Conservation (phyloP, 2,329 filamentous ascomycete species). For the Fusarium sp. region DNA sequence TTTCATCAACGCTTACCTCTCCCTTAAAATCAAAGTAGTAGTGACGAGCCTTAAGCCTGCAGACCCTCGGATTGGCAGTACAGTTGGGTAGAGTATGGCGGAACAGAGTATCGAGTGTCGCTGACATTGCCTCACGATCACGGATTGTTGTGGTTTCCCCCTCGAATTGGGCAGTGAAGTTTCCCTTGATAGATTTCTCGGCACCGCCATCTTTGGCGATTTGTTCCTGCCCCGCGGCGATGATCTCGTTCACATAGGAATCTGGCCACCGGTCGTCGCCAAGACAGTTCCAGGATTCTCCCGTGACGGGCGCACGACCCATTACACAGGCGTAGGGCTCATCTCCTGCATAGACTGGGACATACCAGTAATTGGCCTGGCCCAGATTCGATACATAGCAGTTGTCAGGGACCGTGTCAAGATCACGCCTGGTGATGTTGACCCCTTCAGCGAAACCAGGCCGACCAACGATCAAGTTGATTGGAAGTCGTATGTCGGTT, state of each 20-base stretch:
- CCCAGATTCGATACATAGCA: not conserved
- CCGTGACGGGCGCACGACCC: not conserved
- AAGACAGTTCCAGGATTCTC: not conserved
- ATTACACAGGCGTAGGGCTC: constrained; percentile 4
- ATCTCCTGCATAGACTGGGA: not conserved
- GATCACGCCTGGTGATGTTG: not conserved
- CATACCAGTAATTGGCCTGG: constrained; percentile 3
- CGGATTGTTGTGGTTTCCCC: not conserved
- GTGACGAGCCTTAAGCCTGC: not conserved
- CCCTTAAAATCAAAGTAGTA: constrained; percentile 17
- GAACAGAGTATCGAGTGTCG: not conserved
- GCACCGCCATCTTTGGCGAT: constrained; percentile 9
- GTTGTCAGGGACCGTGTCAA: not conserved
- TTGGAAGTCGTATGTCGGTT: not conserved
- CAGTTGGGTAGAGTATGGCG: constrained; percentile 1
- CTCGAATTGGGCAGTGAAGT: constrained; percentile 1
- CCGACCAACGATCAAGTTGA: not conserved
- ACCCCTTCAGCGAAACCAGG: not conserved
- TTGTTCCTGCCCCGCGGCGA: constrained; percentile 9
- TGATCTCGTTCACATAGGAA: constrained; percentile 11
- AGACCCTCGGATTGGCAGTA: not conserved
- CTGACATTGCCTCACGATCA: constrained; percentile 1
- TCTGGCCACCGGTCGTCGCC: constrained; percentile 10
- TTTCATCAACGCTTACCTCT: not conserved
- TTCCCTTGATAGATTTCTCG: not conserved